These are phyloP conservation scores for Staphylotrichum tortipilum DNA, from an alignment of 495 filamentous ascomycete genomes.

Conservation along the genomic window DNA sequence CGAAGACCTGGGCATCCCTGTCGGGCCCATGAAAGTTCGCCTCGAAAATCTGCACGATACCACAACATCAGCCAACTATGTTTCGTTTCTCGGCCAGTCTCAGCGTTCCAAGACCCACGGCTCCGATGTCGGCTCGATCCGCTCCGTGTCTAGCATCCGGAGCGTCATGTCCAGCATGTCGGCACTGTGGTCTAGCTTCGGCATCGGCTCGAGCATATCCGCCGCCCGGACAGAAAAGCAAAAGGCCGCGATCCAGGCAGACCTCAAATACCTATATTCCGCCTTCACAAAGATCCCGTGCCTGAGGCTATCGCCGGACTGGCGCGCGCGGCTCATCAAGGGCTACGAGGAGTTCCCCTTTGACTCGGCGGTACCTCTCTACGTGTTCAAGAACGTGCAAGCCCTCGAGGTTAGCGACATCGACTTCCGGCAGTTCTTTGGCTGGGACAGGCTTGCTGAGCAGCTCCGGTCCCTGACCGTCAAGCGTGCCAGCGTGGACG, in stretches of 20 bases:
- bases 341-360: constrained; percentile 98
- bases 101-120: constrained; percentile 65
- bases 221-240: constrained; percentile 75
- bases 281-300: constrained; percentile 98
- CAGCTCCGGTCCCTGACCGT: constrained; percentile 84
- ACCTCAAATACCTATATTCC: constrained; percentile 92
- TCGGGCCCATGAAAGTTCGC: constrained; percentile 92
- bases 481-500: constrained; percentile 78
- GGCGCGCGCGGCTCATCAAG: constrained; percentile 74
- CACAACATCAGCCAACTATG: constrained; percentile 79
- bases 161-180: constrained; percentile 97
- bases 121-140: constrained; percentile 81
- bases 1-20: constrained; percentile 79
- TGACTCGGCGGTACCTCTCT: constrained; percentile 90
- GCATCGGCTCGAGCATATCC: constrained; percentile 64
- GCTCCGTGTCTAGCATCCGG: constrained; percentile 90
- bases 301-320: constrained; percentile 78
- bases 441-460: constrained; percentile 89
- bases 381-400: constrained; percentile 92
- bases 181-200: constrained; percentile 80
- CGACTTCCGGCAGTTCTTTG: constrained; percentile 93
- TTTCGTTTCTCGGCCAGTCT: constrained; percentile 82
- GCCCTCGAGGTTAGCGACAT: constrained; percentile 88
- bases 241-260: constrained; percentile 71
- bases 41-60: constrained; percentile 91